Evolutionary conservation across 768 basidiomycete genomes (phyloP).

Genomic region (Psilocybe cubensis): DNA sequence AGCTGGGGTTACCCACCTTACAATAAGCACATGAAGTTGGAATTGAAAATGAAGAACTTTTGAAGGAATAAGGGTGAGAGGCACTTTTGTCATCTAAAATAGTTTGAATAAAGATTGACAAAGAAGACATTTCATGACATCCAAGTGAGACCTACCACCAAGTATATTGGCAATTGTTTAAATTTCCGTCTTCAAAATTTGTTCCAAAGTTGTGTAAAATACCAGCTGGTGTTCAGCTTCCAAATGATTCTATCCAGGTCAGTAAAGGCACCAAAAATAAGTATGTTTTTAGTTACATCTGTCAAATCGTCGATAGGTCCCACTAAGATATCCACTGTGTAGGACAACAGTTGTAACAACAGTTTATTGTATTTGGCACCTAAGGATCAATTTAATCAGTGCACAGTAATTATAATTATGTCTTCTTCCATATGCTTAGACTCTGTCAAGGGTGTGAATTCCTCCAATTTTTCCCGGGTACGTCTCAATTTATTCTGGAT

Average conservation of each 20-base stretch:
- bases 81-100: conserved; percentile 72
- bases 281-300: conserved; percentile 45
- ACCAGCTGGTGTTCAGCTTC: conserved; percentile 65
- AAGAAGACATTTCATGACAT: conserved; percentile 5
- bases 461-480: conserved; percentile 63
- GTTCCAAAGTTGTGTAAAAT: conserved; percentile 56
- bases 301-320: conserved; percentile 62
- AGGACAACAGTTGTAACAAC: conserved; percentile 46
- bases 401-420: neutral
- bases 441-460: conserved; percentile 59
- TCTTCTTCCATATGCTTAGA: conserved; percentile 55
- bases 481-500: conserved; percentile 77
- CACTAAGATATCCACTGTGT: conserved; percentile 49
- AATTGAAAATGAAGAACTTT: conserved; percentile 85
- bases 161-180: conserved; percentile 62
- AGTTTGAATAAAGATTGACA: conserved; percentile 4
- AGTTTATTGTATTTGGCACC: conserved; percentile 55
- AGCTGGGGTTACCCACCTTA: conserved; percentile 50
- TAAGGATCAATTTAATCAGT: conserved; percentile 3
- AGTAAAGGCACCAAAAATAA: conserved; percentile 6
- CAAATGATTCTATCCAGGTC: conserved; percentile 53
- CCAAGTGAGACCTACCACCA: conserved; percentile 50
- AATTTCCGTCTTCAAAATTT: conserved; percentile 66
- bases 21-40: conserved; percentile 84
- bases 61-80: conserved; percentile 76